Percentiles rank a stretch among this genome's conserved stretches.
Conservation (phyloP, 2,329 filamentous ascomycete genomes). For the Fusarium incarnatum region DNA sequence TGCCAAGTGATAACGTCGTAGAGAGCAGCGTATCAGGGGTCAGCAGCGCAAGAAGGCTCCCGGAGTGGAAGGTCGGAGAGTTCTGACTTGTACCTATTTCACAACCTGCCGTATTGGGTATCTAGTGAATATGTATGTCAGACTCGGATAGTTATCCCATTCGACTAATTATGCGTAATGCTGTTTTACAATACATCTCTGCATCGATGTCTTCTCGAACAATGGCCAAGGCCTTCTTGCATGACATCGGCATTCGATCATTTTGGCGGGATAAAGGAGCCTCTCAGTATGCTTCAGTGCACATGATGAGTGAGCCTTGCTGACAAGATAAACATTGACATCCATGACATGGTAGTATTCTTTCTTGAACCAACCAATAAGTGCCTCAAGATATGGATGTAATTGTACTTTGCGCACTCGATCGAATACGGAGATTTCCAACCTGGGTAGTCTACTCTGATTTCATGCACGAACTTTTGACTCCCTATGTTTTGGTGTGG, state of each 20-base stretch:
- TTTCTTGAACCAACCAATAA: neutral
- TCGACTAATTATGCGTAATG: neutral
- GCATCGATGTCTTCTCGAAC: conserved; percentile 12
- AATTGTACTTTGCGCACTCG: neutral
- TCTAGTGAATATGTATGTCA: neutral
- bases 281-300: neutral
- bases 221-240: conserved; percentile 1
- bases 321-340: neutral
- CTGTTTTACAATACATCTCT: neutral
- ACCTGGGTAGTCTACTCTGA: neutral
- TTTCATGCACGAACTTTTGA: neutral
- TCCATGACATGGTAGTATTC: neutral
- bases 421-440: neutral
- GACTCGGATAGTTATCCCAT: neutral
- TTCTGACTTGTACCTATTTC: neutral
- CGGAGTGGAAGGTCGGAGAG: conserved; percentile 20
- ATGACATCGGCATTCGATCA: neutral
- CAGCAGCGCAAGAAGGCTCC: conserved; percentile 5
- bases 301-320: neutral
- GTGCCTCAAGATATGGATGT: neutral
- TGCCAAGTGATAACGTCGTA: conserved; percentile 26
- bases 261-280: neutral
- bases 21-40: neutral
- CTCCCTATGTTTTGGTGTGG: conserved; percentile 7
- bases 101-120: conserved; percentile 20